Conservation (phyloP, 805 yeast genomes). For the Nakazawaea populi region DNA sequence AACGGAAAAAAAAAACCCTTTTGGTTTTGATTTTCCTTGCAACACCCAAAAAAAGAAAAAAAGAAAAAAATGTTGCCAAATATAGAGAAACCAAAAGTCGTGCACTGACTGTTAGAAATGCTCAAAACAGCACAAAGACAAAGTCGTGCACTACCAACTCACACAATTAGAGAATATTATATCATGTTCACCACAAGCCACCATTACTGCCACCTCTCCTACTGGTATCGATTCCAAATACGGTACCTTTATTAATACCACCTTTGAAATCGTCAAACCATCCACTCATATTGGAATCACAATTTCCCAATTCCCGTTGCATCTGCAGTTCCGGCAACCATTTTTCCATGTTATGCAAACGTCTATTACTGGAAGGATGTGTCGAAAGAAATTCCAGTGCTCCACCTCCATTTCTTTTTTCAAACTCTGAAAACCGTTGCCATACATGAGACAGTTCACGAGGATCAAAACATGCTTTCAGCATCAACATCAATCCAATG, state of each 20-base stretch:
- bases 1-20: no score
- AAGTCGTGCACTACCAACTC: not conserved
- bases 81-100: no score
- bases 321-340: slow-evolving; percentile 62
- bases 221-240: slow-evolving; percentile 5
- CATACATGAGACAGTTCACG: slow-evolving; percentile 70
- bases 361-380: slow-evolving; percentile 78
- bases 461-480: slow-evolving; percentile 83
- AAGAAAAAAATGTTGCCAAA: no score
- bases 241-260: not conserved
- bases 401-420: slow-evolving; percentile 27
- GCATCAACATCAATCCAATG: slow-evolving; percentile 89
- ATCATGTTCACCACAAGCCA: not conserved
- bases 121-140: not conserved
- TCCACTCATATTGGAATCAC: slow-evolving; percentile 17
- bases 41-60: no score
- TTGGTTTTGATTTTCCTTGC: no score
- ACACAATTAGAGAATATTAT: no score
- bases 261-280: slow-evolving; percentile 7
- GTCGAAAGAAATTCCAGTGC: slow-evolving; percentile 69
- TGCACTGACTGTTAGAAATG: no score
- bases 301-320: slow-evolving; percentile 35
- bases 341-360: slow-evolving; percentile 59
- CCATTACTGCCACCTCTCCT: slow-evolving; percentile 4
- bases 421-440: slow-evolving; percentile 67